Conservation (phyloP, 176 grass and related monocot genomes). For the Avena eriantha region DNA sequence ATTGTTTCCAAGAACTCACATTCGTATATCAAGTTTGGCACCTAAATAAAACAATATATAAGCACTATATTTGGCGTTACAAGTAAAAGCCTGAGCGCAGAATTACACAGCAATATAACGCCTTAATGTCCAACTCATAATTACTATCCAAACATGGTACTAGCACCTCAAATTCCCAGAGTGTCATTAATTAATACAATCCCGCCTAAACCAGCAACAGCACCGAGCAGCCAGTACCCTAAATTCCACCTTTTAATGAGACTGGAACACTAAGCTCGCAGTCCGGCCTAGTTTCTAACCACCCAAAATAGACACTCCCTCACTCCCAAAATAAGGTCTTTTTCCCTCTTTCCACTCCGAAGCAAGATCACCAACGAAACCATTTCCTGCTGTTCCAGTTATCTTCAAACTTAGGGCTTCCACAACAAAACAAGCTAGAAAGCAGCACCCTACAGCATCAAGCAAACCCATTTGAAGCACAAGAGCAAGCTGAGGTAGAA, state of each 20-base stretch:
- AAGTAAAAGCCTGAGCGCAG: constrained; percentile 14
- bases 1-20: neutral
- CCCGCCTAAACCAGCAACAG: neutral
- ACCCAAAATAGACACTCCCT: neutral
- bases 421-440: neutral
- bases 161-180: neutral
- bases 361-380: constrained; percentile 15
- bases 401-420: neutral
- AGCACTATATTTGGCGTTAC: constrained; percentile 23
- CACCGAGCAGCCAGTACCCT: neutral
- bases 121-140: constrained; percentile 15
- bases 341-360: neutral
- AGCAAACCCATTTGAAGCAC: neutral
- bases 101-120: neutral
- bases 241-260: constrained; percentile 1
- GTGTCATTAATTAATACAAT: constrained; percentile 32
- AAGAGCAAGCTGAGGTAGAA: constrained; percentile 14
- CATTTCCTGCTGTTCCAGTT: neutral
- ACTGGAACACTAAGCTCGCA: neutral
- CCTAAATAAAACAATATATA: constrained; percentile 19
- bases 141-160: neutral
- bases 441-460: neutral
- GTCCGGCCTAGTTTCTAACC: neutral
- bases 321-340: neutral
- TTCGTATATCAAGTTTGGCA: constrained; percentile 15